Evolutionary conservation across 139 green algal species (phyloP).

Genomic region (Volvox africanus): DNA sequence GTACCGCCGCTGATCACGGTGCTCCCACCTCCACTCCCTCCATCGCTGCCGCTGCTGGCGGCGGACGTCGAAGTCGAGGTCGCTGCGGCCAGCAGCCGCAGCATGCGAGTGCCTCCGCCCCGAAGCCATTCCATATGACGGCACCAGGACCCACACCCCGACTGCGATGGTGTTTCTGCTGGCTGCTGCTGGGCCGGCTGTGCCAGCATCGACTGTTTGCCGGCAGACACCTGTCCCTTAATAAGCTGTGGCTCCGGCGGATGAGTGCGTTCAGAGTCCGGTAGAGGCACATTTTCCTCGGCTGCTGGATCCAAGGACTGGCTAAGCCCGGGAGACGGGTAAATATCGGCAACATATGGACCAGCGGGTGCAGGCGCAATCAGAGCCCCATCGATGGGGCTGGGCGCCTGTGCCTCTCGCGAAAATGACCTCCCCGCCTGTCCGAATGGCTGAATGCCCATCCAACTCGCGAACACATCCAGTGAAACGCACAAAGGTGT

Average conservation of each 20-base stretch:
- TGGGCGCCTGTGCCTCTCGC: no score
- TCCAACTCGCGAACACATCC: slow-evolving; percentile 37
- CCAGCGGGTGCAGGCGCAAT: no score
- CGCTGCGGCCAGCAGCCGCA: slow-evolving; percentile 32
- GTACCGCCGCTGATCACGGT: background rate
- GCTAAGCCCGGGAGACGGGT: no score
- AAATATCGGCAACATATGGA: no score
- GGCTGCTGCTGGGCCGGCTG: background rate
- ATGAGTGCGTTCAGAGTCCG: background rate
- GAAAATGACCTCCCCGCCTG: background rate
- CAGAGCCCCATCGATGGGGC: no score
- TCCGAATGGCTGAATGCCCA: slow-evolving; percentile 2
- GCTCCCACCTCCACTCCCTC: slow-evolving; percentile 2
- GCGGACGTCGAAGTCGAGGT: background rate
- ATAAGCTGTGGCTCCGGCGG: background rate
- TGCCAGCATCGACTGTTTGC: background rate
- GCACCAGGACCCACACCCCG: slow-evolving; percentile 19
- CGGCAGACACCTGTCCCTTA: background rate
- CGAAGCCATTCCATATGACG: slow-evolving; percentile 43
- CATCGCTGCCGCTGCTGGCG: slow-evolving; percentile 12
- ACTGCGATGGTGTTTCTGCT: background rate
- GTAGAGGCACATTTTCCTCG: no score
- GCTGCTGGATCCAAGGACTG: no score
- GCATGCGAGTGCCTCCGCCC: slow-evolving; percentile 33
- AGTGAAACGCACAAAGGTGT: slow-evolving; percentile 26